Conservation (phyloP, 768 basidiomycete genomes). For the Boletus sensibilis region DNA sequence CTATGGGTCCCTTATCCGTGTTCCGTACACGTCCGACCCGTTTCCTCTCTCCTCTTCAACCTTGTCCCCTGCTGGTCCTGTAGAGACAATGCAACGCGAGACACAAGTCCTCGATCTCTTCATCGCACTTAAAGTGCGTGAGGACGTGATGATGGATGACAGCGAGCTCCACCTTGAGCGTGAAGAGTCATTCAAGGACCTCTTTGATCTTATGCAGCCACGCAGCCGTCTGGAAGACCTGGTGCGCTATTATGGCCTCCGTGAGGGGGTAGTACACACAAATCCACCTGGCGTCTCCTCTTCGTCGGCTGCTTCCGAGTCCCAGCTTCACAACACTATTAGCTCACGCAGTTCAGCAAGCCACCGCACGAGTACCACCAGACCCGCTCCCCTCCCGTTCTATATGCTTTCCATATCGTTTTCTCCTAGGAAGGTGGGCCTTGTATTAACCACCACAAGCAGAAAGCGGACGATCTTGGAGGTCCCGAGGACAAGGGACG, state of each 20-base stretch:
- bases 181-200: constrained; percentile 73
- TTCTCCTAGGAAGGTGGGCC: constrained; percentile 39
- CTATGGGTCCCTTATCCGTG: constrained; percentile 60
- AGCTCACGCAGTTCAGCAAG: constrained; percentile 7
- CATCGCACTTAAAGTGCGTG: constrained; percentile 75
- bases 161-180: constrained; percentile 71
- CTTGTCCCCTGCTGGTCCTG: constrained; percentile 20
- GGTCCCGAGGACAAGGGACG: constrained; percentile 47
- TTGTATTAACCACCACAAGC: constrained; percentile 32
- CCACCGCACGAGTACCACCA: neutral
- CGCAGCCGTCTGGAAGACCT: constrained; percentile 76
- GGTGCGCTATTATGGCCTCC: constrained; percentile 44
- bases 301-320: neutral
- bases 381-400: constrained; percentile 33
- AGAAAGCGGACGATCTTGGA: constrained; percentile 57
- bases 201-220: constrained; percentile 78
- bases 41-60: constrained; percentile 53
- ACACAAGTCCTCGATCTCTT: constrained; percentile 74
- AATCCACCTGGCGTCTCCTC: constrained; percentile 4
- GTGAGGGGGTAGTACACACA: constrained; percentile 35
- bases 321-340: neutral
- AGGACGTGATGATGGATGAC: constrained; percentile 77
- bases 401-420: constrained; percentile 39
- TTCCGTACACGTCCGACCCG: constrained; percentile 75
- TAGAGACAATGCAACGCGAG: constrained; percentile 64